These are phyloP conservation scores for Tardiomyces depauwii DNA, from an alignment of 1,139 yeast species.

Conservation along the genomic window DNA sequence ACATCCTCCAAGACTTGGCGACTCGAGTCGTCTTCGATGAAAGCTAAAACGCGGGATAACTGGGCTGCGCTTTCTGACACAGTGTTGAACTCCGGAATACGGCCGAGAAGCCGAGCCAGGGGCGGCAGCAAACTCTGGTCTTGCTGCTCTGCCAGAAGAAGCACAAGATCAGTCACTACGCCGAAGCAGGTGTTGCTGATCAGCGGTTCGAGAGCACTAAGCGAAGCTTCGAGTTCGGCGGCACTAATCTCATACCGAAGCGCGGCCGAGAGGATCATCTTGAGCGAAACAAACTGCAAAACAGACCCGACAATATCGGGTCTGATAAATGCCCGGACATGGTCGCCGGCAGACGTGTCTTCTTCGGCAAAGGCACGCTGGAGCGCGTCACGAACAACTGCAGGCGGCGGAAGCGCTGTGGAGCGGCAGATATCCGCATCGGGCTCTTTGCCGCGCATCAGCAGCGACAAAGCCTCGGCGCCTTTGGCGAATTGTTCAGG, in stretches of 20 bases:
- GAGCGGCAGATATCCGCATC: slow-evolving; percentile 9
- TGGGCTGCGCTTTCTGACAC: too few species aligned
- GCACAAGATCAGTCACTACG: too few species aligned
- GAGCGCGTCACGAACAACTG: slow-evolving; percentile 11
- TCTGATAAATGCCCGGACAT: slow-evolving; percentile 7
- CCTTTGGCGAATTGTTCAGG: slow-evolving; percentile 11
- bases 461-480: slow-evolving; percentile 9
- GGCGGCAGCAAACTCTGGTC: too few species aligned
- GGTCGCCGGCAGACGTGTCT: slow-evolving; percentile 5
- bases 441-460: slow-evolving; percentile 9
- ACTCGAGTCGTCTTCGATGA: too few species aligned
- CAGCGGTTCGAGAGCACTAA: slow-evolving; percentile 4
- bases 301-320: slow-evolving; percentile 10
- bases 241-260: slow-evolving; percentile 6
- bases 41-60: too few species aligned
- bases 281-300: slow-evolving; percentile 13
- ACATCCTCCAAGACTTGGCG: too few species aligned
- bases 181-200: not conserved
- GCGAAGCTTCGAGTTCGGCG: slow-evolving; percentile 2
- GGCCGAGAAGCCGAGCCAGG: too few species aligned
- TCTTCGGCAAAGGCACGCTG: slow-evolving; percentile 9
- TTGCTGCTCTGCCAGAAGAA: too few species aligned
- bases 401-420: slow-evolving; percentile 13
- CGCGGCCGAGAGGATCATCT: slow-evolving; percentile 9
- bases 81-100: too few species aligned